Evolutionary conservation across 768 basidiomycete genomes (phyloP).

Genomic region (Calocybe cyanea): DNA sequence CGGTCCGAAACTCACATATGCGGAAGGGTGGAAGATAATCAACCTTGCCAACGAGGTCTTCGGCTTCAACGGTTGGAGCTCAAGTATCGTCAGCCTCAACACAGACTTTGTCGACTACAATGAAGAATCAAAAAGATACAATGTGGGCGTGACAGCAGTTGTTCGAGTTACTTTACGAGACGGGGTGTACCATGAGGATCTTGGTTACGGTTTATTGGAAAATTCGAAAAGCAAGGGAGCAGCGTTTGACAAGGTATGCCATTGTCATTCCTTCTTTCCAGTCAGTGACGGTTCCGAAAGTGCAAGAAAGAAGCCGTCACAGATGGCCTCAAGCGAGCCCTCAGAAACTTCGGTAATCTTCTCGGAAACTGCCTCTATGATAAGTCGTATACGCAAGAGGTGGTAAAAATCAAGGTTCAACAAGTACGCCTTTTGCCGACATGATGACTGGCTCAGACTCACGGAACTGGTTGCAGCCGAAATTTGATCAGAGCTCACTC

Average conservation of each 20-base stretch:
- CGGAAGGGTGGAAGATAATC: slow-evolving; percentile 97
- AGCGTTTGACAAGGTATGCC: slow-evolving; percentile 88
- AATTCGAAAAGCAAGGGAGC: slow-evolving; percentile 82
- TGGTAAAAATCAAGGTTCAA: slow-evolving; percentile 82
- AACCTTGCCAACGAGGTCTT: slow-evolving; percentile 98
- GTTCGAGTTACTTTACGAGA: slow-evolving; percentile 85
- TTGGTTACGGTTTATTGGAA: slow-evolving; percentile 86
- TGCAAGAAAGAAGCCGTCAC: slow-evolving; percentile 99
- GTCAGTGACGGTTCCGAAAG: slow-evolving; percentile 36
- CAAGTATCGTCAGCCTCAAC: slow-evolving; percentile 66
- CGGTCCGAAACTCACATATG: slow-evolving; percentile 86
- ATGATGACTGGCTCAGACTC: neutral
- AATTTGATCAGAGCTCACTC: slow-evolving; percentile 63
- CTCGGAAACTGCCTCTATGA: slow-evolving; percentile 98
- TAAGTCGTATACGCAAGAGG: slow-evolving; percentile 79
- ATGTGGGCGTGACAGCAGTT: slow-evolving; percentile 78
- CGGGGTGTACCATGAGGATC: slow-evolving; percentile 89
- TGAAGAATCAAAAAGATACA: slow-evolving; percentile 62
- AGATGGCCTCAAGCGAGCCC: slow-evolving; percentile 86
- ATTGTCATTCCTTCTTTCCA: too few species aligned
- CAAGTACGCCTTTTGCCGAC: slow-evolving; percentile 49
- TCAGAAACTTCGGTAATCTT: slow-evolving; percentile 91
- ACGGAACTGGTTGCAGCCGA: slow-evolving; percentile 38
- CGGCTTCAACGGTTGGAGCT: slow-evolving; percentile 96
- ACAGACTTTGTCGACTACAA: slow-evolving; percentile 78